Evolutionary conservation across 2,329 filamentous ascomycete species (phyloP).

Genomic region (Fusarium sp.): DNA sequence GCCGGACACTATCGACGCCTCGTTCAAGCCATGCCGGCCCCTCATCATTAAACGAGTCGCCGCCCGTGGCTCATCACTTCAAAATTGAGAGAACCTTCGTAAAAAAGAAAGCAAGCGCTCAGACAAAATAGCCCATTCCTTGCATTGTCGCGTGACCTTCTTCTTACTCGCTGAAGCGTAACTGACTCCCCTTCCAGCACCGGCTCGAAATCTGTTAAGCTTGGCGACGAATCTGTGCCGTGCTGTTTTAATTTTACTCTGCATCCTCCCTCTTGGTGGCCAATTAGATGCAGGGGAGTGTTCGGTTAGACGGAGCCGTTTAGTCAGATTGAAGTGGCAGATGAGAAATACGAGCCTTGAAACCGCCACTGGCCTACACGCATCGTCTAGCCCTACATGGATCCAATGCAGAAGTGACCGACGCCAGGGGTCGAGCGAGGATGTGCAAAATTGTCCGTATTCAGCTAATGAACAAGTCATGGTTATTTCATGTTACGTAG

Average conservation of each 20-base stretch:
- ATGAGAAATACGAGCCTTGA: slow-evolving; percentile 23
- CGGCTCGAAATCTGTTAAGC: neutral
- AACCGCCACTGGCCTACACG: slow-evolving; percentile 15
- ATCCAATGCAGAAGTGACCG: slow-evolving; percentile 9
- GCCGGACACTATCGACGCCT: neutral
- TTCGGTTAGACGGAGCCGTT: slow-evolving; percentile 20
- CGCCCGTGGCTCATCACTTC: neutral
- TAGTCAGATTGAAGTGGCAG: neutral
- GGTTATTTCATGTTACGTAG: slow-evolving; percentile 11
- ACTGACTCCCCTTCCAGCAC: neutral
- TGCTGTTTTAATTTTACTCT: neutral
- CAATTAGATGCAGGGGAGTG: neutral
- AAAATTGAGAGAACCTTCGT: neutral
- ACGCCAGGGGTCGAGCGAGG: neutral
- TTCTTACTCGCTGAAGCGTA: neutral
- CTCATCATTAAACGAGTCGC: neutral
- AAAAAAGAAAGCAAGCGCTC: neutral
- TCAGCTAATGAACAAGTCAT: slow-evolving; percentile 8
- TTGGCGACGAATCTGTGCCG: neutral
- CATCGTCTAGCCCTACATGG: slow-evolving; percentile 7
- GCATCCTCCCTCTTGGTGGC: neutral
- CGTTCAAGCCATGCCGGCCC: neutral
- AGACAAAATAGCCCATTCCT: neutral
- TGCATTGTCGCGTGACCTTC: neutral
- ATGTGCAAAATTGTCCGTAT: neutral